A percentile compares a stretch with the other conserved stretches of the same genome.
Evolutionary conservation across 2,329 filamentous ascomycete genomes (phyloP).

Genomic region (Ascochyta rabiei): DNA sequence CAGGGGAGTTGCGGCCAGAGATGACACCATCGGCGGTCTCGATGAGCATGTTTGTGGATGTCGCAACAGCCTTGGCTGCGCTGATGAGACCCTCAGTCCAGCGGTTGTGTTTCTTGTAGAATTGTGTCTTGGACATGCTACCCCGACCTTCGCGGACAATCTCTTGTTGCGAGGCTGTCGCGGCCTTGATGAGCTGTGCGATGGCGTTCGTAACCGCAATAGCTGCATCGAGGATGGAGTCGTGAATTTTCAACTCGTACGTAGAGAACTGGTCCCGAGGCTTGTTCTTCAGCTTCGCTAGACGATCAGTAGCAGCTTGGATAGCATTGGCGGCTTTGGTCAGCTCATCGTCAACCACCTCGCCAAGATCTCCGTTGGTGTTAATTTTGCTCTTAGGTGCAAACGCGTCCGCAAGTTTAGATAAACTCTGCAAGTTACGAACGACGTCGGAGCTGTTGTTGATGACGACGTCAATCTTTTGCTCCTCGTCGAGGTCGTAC

Average conservation of each 20-base stretch:
- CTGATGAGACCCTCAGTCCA: slow-evolving; percentile 99
- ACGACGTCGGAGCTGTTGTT: slow-evolving; percentile 97
- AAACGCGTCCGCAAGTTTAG: slow-evolving; percentile 90
- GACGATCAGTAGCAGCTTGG: slow-evolving; percentile 84
- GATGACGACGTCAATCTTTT: slow-evolving; percentile 97
- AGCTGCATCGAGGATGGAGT: slow-evolving; percentile 91
- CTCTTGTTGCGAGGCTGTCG: slow-evolving; percentile 90
- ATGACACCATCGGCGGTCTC: slow-evolving; percentile 98
- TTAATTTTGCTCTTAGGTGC: slow-evolving; percentile 87
- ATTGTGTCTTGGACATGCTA: slow-evolving; percentile 84
- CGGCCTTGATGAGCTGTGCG: slow-evolving; percentile 90
- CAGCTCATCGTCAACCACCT: slow-evolving; percentile 90
- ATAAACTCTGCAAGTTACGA: slow-evolving; percentile 89
- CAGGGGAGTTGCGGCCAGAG: slow-evolving; percentile 86
- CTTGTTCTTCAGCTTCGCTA: slow-evolving; percentile 94
- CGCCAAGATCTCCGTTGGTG: slow-evolving; percentile 83
- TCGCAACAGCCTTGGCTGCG: slow-evolving; percentile 93
- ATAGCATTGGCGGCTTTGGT: slow-evolving; percentile 95
- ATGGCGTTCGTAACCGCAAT: slow-evolving; percentile 94
- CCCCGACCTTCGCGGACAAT: slow-evolving; percentile 94
- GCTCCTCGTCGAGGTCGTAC: slow-evolving; percentile 84
- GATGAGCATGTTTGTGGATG: slow-evolving; percentile 92
- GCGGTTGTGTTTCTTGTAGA: slow-evolving; percentile 99
- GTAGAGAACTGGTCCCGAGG: slow-evolving; percentile 94
- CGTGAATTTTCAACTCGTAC: slow-evolving; percentile 95